Evolutionary conservation across 257 asterid species (phyloP).

Genomic region (Leonotis leonurus): DNA sequence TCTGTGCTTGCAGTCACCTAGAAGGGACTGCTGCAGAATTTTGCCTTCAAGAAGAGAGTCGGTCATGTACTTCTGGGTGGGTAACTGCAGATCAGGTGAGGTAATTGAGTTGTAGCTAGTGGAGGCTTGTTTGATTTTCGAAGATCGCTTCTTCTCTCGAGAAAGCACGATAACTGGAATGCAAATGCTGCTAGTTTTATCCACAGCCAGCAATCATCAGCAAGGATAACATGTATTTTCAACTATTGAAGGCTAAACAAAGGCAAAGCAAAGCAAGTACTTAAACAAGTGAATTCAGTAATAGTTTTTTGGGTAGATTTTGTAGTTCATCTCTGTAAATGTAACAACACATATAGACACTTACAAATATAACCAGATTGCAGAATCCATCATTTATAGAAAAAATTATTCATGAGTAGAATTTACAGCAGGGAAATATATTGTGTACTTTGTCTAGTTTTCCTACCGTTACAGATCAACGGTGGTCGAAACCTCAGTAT

Average conservation of each 20-base stretch:
- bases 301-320: constrained; percentile 21
- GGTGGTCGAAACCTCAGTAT: constrained; percentile 8
- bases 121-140: neutral
- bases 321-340: constrained; percentile 29
- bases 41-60: constrained; percentile 52
- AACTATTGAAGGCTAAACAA: neutral
- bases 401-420: constrained; percentile 12
- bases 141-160: neutral
- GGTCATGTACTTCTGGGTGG: constrained; percentile 64
- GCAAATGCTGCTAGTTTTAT: constrained; percentile 3
- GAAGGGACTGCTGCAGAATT: constrained; percentile 86
- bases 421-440: neutral
- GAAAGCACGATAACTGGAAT: neutral
- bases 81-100: constrained; percentile 70
- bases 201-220: constrained; percentile 13
- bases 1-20: constrained; percentile 46
- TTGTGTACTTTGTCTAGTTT: neutral
- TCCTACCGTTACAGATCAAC: no score
- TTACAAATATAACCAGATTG: constrained; percentile 23
- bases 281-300: constrained; percentile 3
- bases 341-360: constrained; percentile 19
- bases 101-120: constrained; percentile 34
- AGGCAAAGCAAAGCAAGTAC: constrained; percentile 5
- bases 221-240: neutral
- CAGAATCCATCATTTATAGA: neutral